These are phyloP conservation scores for Trichoderma parareesei DNA, from an alignment of 495 filamentous ascomycete species.

Conservation along the genomic window DNA sequence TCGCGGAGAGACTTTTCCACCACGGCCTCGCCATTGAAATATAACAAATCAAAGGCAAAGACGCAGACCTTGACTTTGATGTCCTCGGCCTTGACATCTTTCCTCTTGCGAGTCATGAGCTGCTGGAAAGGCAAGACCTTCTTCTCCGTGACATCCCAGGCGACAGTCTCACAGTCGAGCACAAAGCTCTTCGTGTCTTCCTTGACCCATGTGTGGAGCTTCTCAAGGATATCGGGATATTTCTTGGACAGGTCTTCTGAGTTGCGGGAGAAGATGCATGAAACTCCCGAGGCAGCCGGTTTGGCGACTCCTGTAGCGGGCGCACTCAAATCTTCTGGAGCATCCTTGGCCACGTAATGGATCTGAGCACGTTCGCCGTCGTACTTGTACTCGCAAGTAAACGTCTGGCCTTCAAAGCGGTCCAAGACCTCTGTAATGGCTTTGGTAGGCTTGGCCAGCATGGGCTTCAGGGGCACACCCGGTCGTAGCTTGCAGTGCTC, in stretches of 20 bases:
- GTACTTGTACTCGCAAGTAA: slow-evolving; percentile 99
- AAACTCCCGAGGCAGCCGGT: slow-evolving; percentile 53
- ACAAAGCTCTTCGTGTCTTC: slow-evolving; percentile 86
- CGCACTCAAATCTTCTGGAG: slow-evolving; percentile 48
- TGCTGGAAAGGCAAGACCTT: slow-evolving; percentile 95
- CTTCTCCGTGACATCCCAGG: slow-evolving; percentile 87
- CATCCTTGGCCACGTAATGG: slow-evolving; percentile 85
- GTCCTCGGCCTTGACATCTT: slow-evolving; percentile 95
- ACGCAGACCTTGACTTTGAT: slow-evolving; percentile 97
- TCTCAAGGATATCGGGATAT: slow-evolving; percentile 88
- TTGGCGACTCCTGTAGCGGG: slow-evolving; percentile 44
- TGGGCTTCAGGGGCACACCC: slow-evolving; percentile 92
- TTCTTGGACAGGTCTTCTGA: slow-evolving; percentile 96
- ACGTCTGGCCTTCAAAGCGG: slow-evolving; percentile 89
- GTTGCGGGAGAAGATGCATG: slow-evolving; percentile 92
- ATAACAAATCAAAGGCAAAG: slow-evolving; percentile 93
- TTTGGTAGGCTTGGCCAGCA: slow-evolving; percentile 98
- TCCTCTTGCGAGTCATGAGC: slow-evolving; percentile 93
- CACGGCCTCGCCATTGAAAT: slow-evolving; percentile 83
- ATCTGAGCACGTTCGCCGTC: slow-evolving; percentile 96
- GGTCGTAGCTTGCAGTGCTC: slow-evolving; percentile 89
- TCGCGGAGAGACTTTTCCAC: slow-evolving; percentile 83
- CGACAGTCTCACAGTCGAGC: slow-evolving; percentile 96
- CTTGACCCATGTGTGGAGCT: slow-evolving; percentile 83
- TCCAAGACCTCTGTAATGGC: slow-evolving; percentile 98